These are phyloP conservation scores for Symbiodinium pilosum DNA, from an alignment of 73 alveolate genomes.

Conservation along the genomic window DNA sequence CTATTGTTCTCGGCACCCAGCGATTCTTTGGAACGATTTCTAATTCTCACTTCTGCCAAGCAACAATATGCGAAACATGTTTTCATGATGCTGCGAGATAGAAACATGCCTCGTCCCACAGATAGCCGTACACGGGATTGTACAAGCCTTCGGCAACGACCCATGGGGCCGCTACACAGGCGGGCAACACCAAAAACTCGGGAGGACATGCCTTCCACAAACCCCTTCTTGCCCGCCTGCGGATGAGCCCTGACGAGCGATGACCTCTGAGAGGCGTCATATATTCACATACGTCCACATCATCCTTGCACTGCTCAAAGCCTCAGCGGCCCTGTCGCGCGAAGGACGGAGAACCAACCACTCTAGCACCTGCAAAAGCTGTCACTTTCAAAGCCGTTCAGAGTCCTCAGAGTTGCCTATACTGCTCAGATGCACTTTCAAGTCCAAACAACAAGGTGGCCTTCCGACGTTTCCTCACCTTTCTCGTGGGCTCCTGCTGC, in stretches of 20 bases:
- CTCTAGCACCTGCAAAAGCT: constrained; percentile 27
- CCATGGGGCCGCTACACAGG: too few relatives aligned
- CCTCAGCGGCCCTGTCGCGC: constrained; percentile 83
- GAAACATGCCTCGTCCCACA: constrained; percentile 78
- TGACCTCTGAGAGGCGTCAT: constrained; percentile 31
- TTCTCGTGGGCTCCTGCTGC: constrained; percentile 60
- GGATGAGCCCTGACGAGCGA: constrained; percentile 84
- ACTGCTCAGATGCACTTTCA: not conserved
- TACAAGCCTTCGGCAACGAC: constrained; percentile 29
- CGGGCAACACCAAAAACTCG: too few relatives aligned
- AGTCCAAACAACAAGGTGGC: not conserved
- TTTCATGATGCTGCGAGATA: not conserved
- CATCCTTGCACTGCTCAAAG: not conserved
- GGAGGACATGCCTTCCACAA: not conserved
- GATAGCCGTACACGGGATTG: constrained; percentile 57
- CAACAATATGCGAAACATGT: not conserved
- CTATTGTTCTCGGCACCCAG: too few relatives aligned
- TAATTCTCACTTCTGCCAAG: not conserved
- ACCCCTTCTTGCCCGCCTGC: constrained; percentile 34
- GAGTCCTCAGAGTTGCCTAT: not conserved
- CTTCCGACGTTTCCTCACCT: constrained; percentile 75
- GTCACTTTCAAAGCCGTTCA: not conserved
- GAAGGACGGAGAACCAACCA: constrained; percentile 79
- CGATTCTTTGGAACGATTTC: not conserved
- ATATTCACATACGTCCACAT: not conserved